Conservation (phyloP, 169 alveolate species). For the Babesia sp. region DNA sequence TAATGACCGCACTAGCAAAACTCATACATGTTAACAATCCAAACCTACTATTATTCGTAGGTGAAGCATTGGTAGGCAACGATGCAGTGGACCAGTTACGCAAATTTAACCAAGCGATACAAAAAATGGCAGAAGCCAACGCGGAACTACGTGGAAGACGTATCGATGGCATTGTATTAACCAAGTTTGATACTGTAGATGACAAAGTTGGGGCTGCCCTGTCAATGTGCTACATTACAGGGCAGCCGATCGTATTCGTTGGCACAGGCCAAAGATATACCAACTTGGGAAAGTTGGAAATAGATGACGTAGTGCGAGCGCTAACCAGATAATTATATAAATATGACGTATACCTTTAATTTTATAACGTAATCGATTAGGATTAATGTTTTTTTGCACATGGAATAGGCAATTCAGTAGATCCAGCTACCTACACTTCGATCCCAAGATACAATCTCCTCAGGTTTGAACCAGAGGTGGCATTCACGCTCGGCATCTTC, state of each 20-base stretch:
- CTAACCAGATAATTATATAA: conserved; percentile 45
- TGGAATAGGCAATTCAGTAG: neutral
- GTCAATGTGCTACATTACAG: conserved; percentile 98
- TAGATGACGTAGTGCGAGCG: conserved; percentile 87
- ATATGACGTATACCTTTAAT: neutral
- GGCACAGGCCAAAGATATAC: conserved; percentile 99
- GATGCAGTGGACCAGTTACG: conserved; percentile 98
- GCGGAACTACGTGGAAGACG: conserved; percentile 85
- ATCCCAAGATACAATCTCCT: conserved; percentile 85
- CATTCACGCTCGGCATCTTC: conserved; percentile 93
- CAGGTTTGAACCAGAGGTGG: conserved; percentile 93
- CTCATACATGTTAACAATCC: conserved; percentile 95
- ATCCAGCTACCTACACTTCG: conserved; percentile 53
- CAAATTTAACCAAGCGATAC: conserved; percentile 93
- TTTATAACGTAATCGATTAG: too few relatives aligned
- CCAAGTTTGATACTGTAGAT: conserved; percentile 99
- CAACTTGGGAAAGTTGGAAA: conserved; percentile 92
- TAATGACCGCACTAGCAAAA: conserved; percentile 97
- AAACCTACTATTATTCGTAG: conserved; percentile 96
- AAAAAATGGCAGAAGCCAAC: conserved; percentile 73
- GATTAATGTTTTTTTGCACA: too few relatives aligned
- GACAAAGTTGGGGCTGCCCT: conserved; percentile 99
- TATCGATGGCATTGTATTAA: conserved; percentile 98
- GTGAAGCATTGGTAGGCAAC: conserved; percentile 99
- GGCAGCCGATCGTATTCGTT: conserved; percentile 99